phyloP scores from a whole-genome alignment of 208 protist genomes.

The Crithidia expoeki region DNA sequence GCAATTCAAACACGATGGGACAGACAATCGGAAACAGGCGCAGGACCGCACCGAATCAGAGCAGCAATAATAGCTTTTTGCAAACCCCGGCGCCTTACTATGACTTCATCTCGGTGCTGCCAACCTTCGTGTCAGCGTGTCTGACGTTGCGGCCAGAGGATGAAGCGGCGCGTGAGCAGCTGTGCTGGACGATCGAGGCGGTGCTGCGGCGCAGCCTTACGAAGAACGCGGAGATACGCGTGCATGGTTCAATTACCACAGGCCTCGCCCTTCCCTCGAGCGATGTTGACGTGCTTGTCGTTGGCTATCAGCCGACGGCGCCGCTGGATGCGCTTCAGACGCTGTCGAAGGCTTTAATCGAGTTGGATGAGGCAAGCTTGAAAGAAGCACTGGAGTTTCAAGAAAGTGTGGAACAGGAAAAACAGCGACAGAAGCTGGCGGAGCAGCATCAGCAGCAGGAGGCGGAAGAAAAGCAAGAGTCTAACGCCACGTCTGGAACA shows the following conservation, averaged over 20 bases:
- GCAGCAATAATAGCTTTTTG: conserved; percentile 3
- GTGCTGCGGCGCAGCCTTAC: conserved; percentile 42
- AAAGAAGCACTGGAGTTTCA: conserved; percentile 35
- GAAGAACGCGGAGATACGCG: conserved; percentile 50
- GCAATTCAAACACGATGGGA: background rate
- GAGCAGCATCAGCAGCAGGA: conserved; percentile 1
- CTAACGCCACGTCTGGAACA: background rate
- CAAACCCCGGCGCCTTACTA: conserved; percentile 35
- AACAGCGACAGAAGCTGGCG: conserved; percentile 15
- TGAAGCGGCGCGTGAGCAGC: conserved; percentile 46
- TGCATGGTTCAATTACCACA: conserved; percentile 82
- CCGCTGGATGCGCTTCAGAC: conserved; percentile 75
- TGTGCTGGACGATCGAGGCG: conserved; percentile 67
- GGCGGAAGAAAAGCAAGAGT: background rate
- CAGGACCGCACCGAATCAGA: background rate
- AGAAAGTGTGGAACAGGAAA: conserved; percentile 40
- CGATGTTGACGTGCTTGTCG: conserved; percentile 85
- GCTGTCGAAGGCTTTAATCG: conserved; percentile 59
- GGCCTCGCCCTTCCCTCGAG: conserved; percentile 77
- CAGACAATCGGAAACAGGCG: background rate
- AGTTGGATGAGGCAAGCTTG: conserved; percentile 48
- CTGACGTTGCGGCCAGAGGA: conserved; percentile 54
- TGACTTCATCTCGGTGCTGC: conserved; percentile 64
- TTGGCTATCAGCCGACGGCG: conserved; percentile 66
- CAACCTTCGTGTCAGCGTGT: conserved; percentile 67